phyloP scores from a whole-genome alignment of 345 rosid genomes.

The Populus tremula region DNA sequence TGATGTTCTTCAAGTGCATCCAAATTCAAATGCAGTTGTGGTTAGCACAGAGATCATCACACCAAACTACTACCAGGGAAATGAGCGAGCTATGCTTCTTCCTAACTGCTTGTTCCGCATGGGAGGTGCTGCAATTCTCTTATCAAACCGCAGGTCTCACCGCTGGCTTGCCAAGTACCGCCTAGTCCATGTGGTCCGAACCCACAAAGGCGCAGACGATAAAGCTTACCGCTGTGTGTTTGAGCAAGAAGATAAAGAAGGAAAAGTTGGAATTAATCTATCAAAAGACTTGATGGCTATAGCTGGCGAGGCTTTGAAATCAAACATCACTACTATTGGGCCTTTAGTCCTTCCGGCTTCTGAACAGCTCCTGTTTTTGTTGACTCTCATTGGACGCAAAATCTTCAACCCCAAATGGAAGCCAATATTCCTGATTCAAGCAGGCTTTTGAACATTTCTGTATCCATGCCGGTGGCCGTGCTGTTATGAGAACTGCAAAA shows the following conservation, averaged over 20 bases:
- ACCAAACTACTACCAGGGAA: slow-evolving; percentile 49
- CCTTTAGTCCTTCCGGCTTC: slow-evolving; percentile 48
- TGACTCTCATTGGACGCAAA: slow-evolving; percentile 34
- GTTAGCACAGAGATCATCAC: slow-evolving; percentile 50
- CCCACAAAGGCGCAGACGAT: slow-evolving; percentile 46
- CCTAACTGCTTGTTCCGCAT: slow-evolving; percentile 64
- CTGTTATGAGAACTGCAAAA: slow-evolving; percentile 53
- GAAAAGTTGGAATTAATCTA: slow-evolving; percentile 42
- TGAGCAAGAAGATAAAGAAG: slow-evolving; percentile 53
- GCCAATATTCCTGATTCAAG: slow-evolving; percentile 49
- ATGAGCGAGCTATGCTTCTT: slow-evolving; percentile 57
- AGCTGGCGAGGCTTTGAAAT: slow-evolving; percentile 47
- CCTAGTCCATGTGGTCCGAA: slow-evolving; percentile 43
- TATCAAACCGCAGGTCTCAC: slow-evolving; percentile 46
- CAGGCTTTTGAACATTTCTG: slow-evolving; percentile 61
- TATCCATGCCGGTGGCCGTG: slow-evolving; percentile 63
- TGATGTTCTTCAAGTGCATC: slow-evolving; percentile 48
- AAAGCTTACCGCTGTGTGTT: slow-evolving; percentile 48
- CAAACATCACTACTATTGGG: slow-evolving; percentile 47
- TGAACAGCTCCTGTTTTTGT: slow-evolving; percentile 36
- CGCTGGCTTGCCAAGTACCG: slow-evolving; percentile 44
- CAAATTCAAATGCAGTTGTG: slow-evolving; percentile 49
- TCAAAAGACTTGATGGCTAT: slow-evolving; percentile 49
- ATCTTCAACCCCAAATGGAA: slow-evolving; percentile 23
- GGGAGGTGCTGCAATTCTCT: slow-evolving; percentile 59